A percentile compares a stretch with the other conserved stretches of the same genome.
These are phyloP conservation scores for Alternaria gansuensis DNA, from an alignment of 2,329 filamentous ascomycete genomes.

Conservation along the genomic window DNA sequence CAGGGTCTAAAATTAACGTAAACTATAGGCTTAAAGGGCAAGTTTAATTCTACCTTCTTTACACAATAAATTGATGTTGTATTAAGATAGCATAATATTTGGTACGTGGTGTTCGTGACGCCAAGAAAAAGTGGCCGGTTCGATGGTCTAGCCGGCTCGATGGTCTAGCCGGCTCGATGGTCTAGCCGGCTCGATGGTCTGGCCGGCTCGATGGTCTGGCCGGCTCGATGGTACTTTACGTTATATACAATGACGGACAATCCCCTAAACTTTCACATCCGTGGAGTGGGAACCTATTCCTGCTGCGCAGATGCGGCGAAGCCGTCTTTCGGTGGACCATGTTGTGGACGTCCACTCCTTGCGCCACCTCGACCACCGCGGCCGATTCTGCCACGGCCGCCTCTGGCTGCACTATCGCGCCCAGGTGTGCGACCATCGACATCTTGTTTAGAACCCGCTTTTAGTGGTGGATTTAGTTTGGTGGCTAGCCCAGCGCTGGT, in stretches of 20 bases:
- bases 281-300: neutral
- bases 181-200: too few species aligned
- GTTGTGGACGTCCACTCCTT: conserved; percentile 35
- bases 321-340: conserved; percentile 26
- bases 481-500: conserved; percentile 9
- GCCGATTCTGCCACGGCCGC: conserved; percentile 30
- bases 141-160: too few species aligned
- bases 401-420: conserved; percentile 21
- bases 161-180: too few species aligned
- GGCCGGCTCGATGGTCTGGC: too few species aligned
- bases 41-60: too few species aligned
- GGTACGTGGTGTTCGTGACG: too few species aligned
- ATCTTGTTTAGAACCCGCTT: conserved; percentile 19
- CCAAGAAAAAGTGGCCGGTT: too few species aligned
- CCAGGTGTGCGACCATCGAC: conserved; percentile 18
- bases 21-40: too few species aligned
- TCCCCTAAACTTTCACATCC: neutral
- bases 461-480: conserved; percentile 14
- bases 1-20: too few species aligned
- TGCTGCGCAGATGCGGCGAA: conserved; percentile 2
- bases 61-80: too few species aligned
- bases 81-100: too few species aligned
- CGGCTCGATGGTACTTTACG: neutral
- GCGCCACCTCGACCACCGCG: conserved; percentile 37
- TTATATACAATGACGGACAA: neutral